These are phyloP conservation scores for Dactylonectria macrodidyma DNA, from an alignment of 2,329 filamentous ascomycete species.

Conservation along the genomic window DNA sequence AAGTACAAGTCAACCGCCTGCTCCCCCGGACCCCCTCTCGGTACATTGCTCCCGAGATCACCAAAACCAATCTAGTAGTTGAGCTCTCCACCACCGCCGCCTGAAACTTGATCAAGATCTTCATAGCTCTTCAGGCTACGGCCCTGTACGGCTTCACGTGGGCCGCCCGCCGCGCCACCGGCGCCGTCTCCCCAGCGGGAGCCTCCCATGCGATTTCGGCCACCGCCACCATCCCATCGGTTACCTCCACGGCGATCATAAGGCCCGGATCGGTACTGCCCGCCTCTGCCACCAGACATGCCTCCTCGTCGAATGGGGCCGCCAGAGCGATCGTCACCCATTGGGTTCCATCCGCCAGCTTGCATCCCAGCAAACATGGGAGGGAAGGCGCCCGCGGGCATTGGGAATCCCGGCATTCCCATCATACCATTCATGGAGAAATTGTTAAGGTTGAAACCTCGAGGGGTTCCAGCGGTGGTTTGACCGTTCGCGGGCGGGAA, in stretches of 20 bases:
- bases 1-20: slow-evolving; percentile 2
- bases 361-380: slow-evolving; percentile 70
- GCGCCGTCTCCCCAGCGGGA: slow-evolving; percentile 83
- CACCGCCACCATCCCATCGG: slow-evolving; percentile 63
- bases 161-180: slow-evolving; percentile 83
- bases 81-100: slow-evolving; percentile 83
- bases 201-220: slow-evolving; percentile 65
- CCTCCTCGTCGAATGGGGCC: slow-evolving; percentile 81
- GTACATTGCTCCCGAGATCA: not conserved
- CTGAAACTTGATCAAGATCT: slow-evolving; percentile 89
- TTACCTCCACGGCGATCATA: slow-evolving; percentile 79
- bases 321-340: slow-evolving; percentile 71
- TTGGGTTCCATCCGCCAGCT: slow-evolving; percentile 65
- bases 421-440: slow-evolving; percentile 74
- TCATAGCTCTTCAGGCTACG: slow-evolving; percentile 97
- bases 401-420: slow-evolving; percentile 72
- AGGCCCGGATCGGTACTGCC: slow-evolving; percentile 77
- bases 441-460: slow-evolving; percentile 89
- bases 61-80: slow-evolving; percentile 77
- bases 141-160: slow-evolving; percentile 92
- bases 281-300: slow-evolving; percentile 59
- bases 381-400: slow-evolving; percentile 62
- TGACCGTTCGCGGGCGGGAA: slow-evolving; percentile 88
- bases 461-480: slow-evolving; percentile 85
- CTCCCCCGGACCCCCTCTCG: not conserved